Evolutionary conservation across 768 basidiomycete species (phyloP), one percentile per base, ranked within the genome.

Genomic region (Russula ochroleuca): DNA sequence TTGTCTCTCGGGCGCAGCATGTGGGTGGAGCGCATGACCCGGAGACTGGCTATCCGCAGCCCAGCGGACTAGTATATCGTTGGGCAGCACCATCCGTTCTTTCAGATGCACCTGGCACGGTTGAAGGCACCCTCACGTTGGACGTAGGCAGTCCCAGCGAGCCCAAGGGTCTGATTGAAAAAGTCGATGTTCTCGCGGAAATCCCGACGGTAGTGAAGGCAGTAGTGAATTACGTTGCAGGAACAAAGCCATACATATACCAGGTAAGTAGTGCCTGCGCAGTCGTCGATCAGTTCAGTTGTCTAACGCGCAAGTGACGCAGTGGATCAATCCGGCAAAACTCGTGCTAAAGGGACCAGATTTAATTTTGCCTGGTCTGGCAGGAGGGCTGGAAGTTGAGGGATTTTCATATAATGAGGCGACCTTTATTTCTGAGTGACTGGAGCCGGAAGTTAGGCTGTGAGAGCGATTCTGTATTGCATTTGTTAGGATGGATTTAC

Each of bases 181-280:
- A 96, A 75, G 92, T 98, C 31, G 94, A 99, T 70, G 86, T 98
- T 3, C 82, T 99, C 10, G 94, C 90, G 6, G 95, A 99, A 78
- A 92, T 97, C 67, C 97, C 97, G 13, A 86, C 88, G 64, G 85
- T 96, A 59, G 77, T 99, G 73, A 93, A 94, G 79, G 85, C 94
- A 74, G 88, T 94, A 65, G 86, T 99, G 68, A 92, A 88, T 71
- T 96, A 96, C 70, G 94, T 94, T 41, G 86, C 94, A 43, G 90
- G 92, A 45, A 93, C 92, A 23, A 94, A 95, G 74, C 96, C 94
- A 0, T 95, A 86, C 73, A 90, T 96, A 73, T 97, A 96, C 75
- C 92, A 95, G 83, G 94, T 89, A 58, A 59, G 85, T 76, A 59
- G 85, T 76, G n/a, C 48, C 23, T 8, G 45, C 31, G 23, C 53